These are phyloP conservation scores for Tetrapisispora iriomotensis DNA, from an alignment of 805 yeast species.

Conservation along the genomic window DNA sequence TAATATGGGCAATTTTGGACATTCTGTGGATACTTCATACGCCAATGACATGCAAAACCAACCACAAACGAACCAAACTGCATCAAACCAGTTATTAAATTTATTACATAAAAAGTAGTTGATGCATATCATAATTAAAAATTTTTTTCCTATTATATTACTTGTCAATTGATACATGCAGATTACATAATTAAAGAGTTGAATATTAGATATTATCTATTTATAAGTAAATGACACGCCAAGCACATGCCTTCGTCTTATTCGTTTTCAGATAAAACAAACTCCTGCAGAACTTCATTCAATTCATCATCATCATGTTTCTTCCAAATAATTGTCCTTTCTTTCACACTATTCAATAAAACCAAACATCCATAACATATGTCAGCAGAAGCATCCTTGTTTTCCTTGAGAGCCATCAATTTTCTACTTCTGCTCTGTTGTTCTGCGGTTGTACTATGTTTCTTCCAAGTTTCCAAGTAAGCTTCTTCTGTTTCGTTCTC, in stretches of 20 bases:
- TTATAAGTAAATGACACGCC: too few species aligned
- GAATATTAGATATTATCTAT: neutral
- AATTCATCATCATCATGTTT: slow-evolving; percentile 23
- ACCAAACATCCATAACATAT: slow-evolving; percentile 74
- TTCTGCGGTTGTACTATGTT: neutral
- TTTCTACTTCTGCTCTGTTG: slow-evolving; percentile 1
- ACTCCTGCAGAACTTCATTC: slow-evolving; percentile 39
- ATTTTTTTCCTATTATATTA: neutral
- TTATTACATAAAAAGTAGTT: slow-evolving; percentile 13
- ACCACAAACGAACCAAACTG: slow-evolving; percentile 2
- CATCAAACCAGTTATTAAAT: slow-evolving; percentile 21
- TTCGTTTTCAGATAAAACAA: slow-evolving; percentile 34
- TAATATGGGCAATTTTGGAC: neutral
- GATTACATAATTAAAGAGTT: neutral
- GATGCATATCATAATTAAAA: neutral
- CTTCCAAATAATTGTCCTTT: slow-evolving; percentile 34
- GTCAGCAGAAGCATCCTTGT: slow-evolving; percentile 15
- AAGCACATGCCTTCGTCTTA: slow-evolving; percentile 2
- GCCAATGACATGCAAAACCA: neutral
- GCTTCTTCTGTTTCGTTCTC: slow-evolving; percentile 34
- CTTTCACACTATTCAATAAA: slow-evolving; percentile 38
- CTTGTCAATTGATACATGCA: neutral
- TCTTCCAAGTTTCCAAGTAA: slow-evolving; percentile 29
- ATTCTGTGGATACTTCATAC: neutral
- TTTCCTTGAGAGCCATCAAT: slow-evolving; percentile 15